These are phyloP conservation scores for Stenocarpella maydis DNA, from an alignment of 2,329 filamentous ascomycete genomes.

Conservation along the genomic window DNA sequence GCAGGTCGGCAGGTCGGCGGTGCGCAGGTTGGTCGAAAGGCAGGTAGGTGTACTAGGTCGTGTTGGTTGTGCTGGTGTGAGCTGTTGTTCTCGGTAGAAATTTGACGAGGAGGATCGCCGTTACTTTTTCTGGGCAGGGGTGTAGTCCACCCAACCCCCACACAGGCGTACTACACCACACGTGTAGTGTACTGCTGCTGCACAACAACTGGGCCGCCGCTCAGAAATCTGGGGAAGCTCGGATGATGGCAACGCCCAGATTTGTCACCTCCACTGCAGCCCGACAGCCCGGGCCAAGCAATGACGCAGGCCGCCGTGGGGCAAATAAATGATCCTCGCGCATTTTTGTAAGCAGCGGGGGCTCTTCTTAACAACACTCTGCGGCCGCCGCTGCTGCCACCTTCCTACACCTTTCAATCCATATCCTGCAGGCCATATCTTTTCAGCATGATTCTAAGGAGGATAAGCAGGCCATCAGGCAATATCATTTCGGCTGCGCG, in stretches of 20 bases:
- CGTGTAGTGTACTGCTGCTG: too few relatives aligned
- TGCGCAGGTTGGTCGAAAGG: background rate
- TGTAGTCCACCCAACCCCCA: background rate
- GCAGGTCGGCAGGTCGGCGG: background rate
- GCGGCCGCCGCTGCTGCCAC: background rate
- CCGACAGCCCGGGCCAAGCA: constrained; percentile 7
- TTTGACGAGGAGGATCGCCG: constrained; percentile 10
- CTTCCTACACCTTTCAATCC: background rate
- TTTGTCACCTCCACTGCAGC: constrained; percentile 6
- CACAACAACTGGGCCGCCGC: constrained; percentile 5
- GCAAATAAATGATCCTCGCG: constrained; percentile 33
- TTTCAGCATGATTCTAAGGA: constrained; percentile 27
- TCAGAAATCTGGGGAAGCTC: constrained; percentile 27
- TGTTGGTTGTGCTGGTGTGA: background rate
- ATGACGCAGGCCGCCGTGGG: constrained; percentile 29
- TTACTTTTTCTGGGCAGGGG: constrained; percentile 22
- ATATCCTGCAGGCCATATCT: constrained; percentile 2
- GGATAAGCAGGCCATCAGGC: constrained; percentile 22
- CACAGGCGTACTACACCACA: too few relatives aligned
- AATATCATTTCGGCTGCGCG: constrained; percentile 35
- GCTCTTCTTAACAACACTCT: background rate
- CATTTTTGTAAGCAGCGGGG: constrained; percentile 26
- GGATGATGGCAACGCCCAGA: constrained; percentile 15
- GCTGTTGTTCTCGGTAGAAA: constrained; percentile 10
- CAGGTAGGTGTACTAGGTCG: too few relatives aligned